Conservation (phyloP, 2,329 filamentous ascomycete genomes). For the Alternaria triticimaculans region DNA sequence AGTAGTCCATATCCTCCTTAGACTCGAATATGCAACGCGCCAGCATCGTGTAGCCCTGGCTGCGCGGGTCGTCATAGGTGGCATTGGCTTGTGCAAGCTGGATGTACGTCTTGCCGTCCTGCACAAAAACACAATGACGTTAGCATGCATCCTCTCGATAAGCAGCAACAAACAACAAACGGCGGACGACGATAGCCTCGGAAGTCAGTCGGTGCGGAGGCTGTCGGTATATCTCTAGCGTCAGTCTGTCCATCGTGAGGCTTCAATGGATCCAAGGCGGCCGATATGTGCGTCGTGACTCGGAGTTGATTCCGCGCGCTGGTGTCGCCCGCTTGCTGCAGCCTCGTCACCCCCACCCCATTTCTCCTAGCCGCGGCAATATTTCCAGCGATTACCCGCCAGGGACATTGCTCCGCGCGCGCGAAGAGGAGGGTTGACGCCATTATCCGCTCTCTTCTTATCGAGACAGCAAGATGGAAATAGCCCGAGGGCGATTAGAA, state of each 20-base stretch:
- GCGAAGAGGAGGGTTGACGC: not conserved
- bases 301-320: not conserved
- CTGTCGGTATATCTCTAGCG: conserved; percentile 5
- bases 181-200: conserved; percentile 4
- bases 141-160: conserved; percentile 10
- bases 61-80: conserved; percentile 64
- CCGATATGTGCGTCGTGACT: conserved; percentile 7
- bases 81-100: conserved; percentile 62
- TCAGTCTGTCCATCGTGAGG: not conserved
- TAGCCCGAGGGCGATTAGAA: conserved; percentile 12
- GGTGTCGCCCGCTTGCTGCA: conserved; percentile 2
- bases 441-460: not conserved
- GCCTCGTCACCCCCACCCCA: conserved; percentile 18
- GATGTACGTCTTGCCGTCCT: conserved; percentile 78
- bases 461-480: conserved; percentile 2
- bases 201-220: not conserved
- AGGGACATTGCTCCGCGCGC: conserved; percentile 8
- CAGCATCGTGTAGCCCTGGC: conserved; percentile 70
- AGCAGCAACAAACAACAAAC: not conserved
- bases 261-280: not conserved
- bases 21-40: conserved; percentile 69
- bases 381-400: conserved; percentile 5
- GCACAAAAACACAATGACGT: conserved; percentile 1
- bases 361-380: conserved; percentile 9
- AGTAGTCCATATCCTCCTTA: conserved; percentile 52